phyloP scores from a whole-genome alignment of 352 stramenopile species.

The Globisporangium ultimum region DNA sequence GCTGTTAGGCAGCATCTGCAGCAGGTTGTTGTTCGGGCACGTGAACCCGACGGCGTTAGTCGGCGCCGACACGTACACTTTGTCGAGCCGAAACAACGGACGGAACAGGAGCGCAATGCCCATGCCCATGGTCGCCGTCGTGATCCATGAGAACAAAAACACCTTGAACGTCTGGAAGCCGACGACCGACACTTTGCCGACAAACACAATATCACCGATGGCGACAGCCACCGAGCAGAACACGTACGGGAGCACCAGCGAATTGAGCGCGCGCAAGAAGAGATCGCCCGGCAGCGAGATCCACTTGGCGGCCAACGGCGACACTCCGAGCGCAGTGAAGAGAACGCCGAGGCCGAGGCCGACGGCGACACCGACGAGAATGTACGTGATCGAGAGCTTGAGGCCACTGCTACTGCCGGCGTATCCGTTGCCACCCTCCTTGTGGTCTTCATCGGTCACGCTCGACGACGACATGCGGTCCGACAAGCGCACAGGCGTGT shows the following conservation, averaged over 20 bases:
- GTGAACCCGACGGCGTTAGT: conserved; percentile 42
- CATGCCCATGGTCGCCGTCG: conserved; percentile 46
- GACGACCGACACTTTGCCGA: conserved; percentile 69
- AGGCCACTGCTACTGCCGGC: conserved; percentile 35
- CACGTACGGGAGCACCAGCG: conserved; percentile 76
- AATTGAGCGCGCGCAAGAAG: conserved; percentile 73
- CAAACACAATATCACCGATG: conserved; percentile 71
- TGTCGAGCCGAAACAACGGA: conserved; percentile 41
- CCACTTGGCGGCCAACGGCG: conserved; percentile 39
- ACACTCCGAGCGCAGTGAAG: conserved; percentile 39
- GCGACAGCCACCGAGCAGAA: conserved; percentile 79
- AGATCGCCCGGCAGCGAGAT: conserved; percentile 70
- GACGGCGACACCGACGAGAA: conserved; percentile 44
- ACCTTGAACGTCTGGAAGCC: conserved; percentile 62
- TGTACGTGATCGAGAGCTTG: conserved; percentile 48
- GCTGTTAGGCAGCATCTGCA: conserved; percentile 15
- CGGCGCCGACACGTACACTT: conserved; percentile 11
- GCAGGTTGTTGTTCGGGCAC: conserved; percentile 39
- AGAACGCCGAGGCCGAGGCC: conserved; percentile 53
- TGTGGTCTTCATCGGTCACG: conserved; percentile 4
- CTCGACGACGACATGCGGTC: conserved; percentile 9
- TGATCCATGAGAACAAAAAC: conserved; percentile 55
- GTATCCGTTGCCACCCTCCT: conserved; percentile 7
- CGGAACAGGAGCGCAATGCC: conserved; percentile 54
- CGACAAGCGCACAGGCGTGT: conserved; percentile 10